phyloP scores from a whole-genome alignment of 257 asterid species.

The Capsicum chinense region DNA sequence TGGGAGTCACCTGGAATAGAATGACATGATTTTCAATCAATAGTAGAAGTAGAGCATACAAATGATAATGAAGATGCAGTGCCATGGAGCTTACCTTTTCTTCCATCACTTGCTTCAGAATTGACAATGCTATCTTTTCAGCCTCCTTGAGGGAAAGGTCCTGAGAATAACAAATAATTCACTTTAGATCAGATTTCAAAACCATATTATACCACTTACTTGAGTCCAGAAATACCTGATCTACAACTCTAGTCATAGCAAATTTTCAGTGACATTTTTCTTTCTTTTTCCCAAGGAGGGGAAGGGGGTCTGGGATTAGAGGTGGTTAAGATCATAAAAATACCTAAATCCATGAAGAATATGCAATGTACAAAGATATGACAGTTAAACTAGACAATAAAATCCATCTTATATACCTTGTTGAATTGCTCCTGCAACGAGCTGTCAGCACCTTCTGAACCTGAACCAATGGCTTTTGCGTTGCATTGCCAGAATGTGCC shows the following conservation, averaged over 20 bases:
- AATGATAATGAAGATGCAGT: background rate
- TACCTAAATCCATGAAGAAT: background rate
- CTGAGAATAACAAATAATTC: conserved; percentile 44
- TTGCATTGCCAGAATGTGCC: conserved; percentile 98
- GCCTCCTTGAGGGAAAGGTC: conserved; percentile 79
- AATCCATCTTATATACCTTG: conserved; percentile 49
- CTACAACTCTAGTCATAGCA: background rate
- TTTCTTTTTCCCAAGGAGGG: background rate
- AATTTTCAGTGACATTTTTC: background rate
- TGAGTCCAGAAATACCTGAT: background rate
- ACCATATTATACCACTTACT: conserved; percentile 9
- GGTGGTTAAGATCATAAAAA: background rate
- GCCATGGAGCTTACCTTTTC: conserved; percentile 60
- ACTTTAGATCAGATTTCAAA: conserved; percentile 10
- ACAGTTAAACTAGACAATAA: background rate
- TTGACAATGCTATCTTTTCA: conserved; percentile 81
- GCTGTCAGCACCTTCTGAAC: conserved; percentile 99
- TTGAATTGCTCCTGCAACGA: conserved; percentile 94
- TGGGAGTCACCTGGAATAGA: conserved; percentile 79
- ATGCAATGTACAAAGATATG: background rate
- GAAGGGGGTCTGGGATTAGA: background rate
- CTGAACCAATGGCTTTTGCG: conserved; percentile 97
- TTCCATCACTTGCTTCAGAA: conserved; percentile 91
- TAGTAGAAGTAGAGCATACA: conserved; percentile 8
- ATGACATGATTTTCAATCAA: background rate